Evolutionary conservation across 2,329 filamentous ascomycete species (phyloP), one percentile per base, ranked within the genome.

Genomic region (Ophiostoma montium): DNA sequence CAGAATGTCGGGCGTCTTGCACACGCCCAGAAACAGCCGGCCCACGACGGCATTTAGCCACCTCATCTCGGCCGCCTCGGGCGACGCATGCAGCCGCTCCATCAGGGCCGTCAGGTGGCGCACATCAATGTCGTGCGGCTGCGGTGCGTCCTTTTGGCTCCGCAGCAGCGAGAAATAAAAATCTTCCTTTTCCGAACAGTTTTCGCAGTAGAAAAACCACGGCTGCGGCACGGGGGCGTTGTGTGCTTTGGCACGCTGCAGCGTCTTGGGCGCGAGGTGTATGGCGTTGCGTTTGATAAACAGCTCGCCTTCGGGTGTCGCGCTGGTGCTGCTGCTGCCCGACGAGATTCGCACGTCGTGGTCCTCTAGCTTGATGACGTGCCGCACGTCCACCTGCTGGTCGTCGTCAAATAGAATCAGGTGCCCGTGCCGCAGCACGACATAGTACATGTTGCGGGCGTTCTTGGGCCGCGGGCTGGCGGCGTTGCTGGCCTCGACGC

Each of bases 351-450:
- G 84, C 50, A 96, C 76, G 53, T 82, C 76, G 66, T 96, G 87
- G 59, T 95, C 84, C 32, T 86, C 84, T 10, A 98, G 75, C 0
- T 89, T 95, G 50, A 98, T 86, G 49, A 98, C 92, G 67, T 96
- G 88, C 54, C 90, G 84, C 15, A 98, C 92, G 65, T 98, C 92
- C 57, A 95, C 74, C 64, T 96, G 89, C 57, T 94, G 87, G 48
- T 87, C 81, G 60, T 96, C 89, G 62, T 98, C 92, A 64, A 95
- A 98, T 10, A 98, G 78, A 86, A 98, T 95, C 46, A 98, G 69
- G 62, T 96, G 89, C 35, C 90, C 89, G 65, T 95, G 89, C 84
- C 88, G 82, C 52, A 95, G 65, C 44, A 95, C 86, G 46, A 95
- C 85, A 60, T 88, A 95, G 64, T 95, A 95, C 50, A 95, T 84